These are phyloP conservation scores for Ceratobasidium papillatum DNA, from an alignment of 1,284 basidiomycete species.

Conservation along the genomic window DNA sequence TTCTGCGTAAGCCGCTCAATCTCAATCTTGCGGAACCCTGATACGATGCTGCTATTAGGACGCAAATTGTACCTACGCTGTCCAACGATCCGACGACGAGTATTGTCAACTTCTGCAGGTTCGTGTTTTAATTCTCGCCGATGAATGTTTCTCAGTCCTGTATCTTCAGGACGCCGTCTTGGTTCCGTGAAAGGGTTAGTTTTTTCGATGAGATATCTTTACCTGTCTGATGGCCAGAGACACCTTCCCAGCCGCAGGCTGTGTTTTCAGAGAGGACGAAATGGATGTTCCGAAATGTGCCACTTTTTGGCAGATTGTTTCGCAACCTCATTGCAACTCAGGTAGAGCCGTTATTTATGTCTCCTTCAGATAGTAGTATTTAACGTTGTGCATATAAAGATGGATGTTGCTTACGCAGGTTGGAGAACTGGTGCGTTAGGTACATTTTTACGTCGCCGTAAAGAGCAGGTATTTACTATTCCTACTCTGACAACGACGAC, in stretches of 20 bases:
- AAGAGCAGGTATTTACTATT: slow-evolving; percentile 44
- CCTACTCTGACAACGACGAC: not conserved
- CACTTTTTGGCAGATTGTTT: slow-evolving; percentile 59
- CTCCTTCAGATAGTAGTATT: not conserved
- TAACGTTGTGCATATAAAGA: not conserved
- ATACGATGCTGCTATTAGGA: not conserved
- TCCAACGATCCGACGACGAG: slow-evolving; percentile 1
- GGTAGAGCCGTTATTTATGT: slow-evolving; percentile 50
- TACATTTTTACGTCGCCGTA: slow-evolving; percentile 19
- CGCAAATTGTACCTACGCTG: slow-evolving; percentile 20
- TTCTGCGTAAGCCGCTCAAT: not conserved
- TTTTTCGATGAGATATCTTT: not conserved
- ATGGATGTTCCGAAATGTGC: slow-evolving; percentile 58
- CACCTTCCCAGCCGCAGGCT: not conserved
- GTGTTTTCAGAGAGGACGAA: slow-evolving; percentile 5
- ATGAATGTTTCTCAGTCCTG: not conserved
- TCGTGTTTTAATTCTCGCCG: not conserved
- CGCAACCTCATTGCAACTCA: slow-evolving; percentile 58
- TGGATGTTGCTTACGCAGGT: not conserved
- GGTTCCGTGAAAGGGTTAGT: slow-evolving; percentile 7
- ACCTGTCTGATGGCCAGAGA: not conserved
- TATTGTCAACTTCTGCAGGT: slow-evolving; percentile 32
- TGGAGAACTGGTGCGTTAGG: slow-evolving; percentile 1
- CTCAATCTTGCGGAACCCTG: not conserved
- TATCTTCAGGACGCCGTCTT: slow-evolving; percentile 22